phyloP scores from a whole-genome alignment of 2,329 filamentous ascomycete species.

The Hymenoscyphus fructigenus region DNA sequence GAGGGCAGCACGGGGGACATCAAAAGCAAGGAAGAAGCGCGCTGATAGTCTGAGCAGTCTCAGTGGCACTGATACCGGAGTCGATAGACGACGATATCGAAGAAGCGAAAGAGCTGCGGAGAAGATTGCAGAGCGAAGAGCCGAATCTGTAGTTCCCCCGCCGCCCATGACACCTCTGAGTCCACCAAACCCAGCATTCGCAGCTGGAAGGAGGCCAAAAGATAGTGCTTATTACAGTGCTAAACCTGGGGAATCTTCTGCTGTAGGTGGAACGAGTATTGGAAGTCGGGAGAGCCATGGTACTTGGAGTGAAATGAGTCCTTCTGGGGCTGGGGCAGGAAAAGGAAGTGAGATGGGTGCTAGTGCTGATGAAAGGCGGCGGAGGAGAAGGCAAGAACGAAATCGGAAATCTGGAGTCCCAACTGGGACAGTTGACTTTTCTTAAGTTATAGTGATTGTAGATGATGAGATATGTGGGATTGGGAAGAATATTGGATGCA shows the following conservation, averaged over 20 bases:
- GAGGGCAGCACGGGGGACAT: constrained; percentile 30
- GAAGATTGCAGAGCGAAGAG: constrained; percentile 40
- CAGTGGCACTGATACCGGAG: constrained; percentile 55
- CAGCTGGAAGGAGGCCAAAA: constrained; percentile 51
- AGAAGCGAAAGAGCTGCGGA: constrained; percentile 51
- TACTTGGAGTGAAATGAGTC: constrained; percentile 37
- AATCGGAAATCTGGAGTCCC: constrained; percentile 21
- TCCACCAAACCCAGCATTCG: constrained; percentile 58
- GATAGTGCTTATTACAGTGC: constrained; percentile 64
- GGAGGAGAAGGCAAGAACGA: constrained; percentile 57
- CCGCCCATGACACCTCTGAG: constrained; percentile 44
- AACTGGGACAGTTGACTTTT: constrained; percentile 27
- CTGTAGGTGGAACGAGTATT: constrained; percentile 22
- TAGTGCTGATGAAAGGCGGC: constrained; percentile 51
- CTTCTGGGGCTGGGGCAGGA: constrained; percentile 14
- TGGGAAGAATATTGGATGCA: constrained; percentile 11
- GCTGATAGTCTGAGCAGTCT: constrained; percentile 55
- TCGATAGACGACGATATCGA: constrained; percentile 51
- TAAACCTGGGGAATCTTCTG: constrained; percentile 31
- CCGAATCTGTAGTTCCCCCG: constrained; percentile 18
- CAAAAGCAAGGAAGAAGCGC: constrained; percentile 43
- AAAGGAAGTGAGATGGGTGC: constrained; percentile 20
- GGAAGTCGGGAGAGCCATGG: constrained; percentile 34
- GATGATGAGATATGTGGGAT: constrained; percentile 10
- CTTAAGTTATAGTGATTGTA: constrained; percentile 15